These are phyloP conservation scores for Moringa oleifera DNA, from an alignment of 345 rosid genomes.

Conservation along the genomic window DNA sequence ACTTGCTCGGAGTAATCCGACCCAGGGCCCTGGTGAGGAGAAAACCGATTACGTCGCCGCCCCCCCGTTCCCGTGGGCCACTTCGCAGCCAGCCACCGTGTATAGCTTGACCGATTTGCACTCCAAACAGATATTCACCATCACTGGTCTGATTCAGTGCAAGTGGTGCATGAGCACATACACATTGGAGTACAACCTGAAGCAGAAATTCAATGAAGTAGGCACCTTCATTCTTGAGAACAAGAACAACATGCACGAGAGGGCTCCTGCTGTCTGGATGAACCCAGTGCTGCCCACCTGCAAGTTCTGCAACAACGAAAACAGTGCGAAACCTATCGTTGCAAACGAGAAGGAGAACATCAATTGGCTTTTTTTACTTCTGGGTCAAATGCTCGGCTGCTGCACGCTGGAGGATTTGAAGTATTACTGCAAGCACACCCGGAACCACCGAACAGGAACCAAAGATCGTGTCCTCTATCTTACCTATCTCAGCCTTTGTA, in stretches of 20 bases:
- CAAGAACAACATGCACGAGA: slow-evolving; percentile 43
- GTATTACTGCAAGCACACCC: slow-evolving; percentile 80
- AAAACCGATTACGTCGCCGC: slow-evolving; percentile 32
- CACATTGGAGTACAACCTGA: slow-evolving; percentile 44
- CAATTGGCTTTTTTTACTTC: slow-evolving; percentile 83
- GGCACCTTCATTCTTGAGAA: slow-evolving; percentile 22
- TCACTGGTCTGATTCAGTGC: slow-evolving; percentile 61
- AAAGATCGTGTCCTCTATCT: slow-evolving; percentile 73
- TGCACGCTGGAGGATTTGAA: slow-evolving; percentile 72
- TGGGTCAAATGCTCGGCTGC: slow-evolving; percentile 63
- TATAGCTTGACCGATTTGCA: slow-evolving; percentile 33
- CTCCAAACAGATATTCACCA: slow-evolving; percentile 23
- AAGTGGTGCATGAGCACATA: slow-evolving; percentile 49
- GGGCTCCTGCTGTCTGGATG: slow-evolving; percentile 64
- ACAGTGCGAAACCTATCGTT: slow-evolving; percentile 52
- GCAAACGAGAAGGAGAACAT: slow-evolving; percentile 42
- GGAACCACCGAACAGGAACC: slow-evolving; percentile 74
- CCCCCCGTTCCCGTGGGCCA: slow-evolving; percentile 72
- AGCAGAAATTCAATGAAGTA: slow-evolving; percentile 42
- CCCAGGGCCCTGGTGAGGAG: slow-evolving; percentile 18
- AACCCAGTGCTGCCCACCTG: slow-evolving; percentile 44
- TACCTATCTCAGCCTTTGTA: slow-evolving; percentile 58
- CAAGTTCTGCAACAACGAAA: slow-evolving; percentile 43
- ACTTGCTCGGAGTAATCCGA: slow-evolving; percentile 25
- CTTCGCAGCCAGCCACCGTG: slow-evolving; percentile 41